Evolutionary conservation across 371 early-diverging fungal species (phyloP).

Genomic region (Mucor velutinosus): DNA sequence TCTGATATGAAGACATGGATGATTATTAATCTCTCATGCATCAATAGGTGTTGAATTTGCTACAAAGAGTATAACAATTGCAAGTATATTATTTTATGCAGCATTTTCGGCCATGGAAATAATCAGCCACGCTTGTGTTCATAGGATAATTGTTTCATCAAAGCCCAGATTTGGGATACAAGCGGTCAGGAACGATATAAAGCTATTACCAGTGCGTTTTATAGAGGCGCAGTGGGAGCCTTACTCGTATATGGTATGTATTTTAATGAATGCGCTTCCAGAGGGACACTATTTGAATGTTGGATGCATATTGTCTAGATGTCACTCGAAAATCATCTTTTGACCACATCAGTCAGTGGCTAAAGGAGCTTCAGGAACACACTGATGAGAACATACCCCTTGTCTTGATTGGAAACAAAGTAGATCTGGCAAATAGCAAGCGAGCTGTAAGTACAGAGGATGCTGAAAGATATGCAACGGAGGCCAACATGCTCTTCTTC

Average conservation of each 20-base stretch:
- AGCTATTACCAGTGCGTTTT: constrained; percentile 66
- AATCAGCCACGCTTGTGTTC: background rate
- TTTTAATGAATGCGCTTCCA: background rate
- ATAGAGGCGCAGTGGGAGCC: constrained; percentile 53
- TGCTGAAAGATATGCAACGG: constrained; percentile 79
- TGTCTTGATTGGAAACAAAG: constrained; percentile 98
- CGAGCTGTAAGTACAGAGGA: constrained; percentile 62
- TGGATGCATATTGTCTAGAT: constrained; percentile 51
- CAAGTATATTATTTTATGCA: background rate
- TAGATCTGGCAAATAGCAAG: constrained; percentile 83
- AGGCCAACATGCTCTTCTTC: constrained; percentile 80
- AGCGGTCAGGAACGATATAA: constrained; percentile 82
- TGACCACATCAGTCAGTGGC: constrained; percentile 90
- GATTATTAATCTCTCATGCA: background rate
- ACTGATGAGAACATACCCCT: constrained; percentile 91
- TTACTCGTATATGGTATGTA: constrained; percentile 45
- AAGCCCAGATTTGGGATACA: constrained; percentile 93
- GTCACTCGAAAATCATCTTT: constrained; percentile 96
- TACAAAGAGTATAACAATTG: constrained; percentile 52
- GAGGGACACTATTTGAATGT: too few species aligned
- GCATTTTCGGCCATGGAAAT: background rate
- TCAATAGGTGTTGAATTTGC: constrained; percentile 54
- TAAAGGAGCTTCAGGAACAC: constrained; percentile 96
- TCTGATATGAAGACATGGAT: background rate
- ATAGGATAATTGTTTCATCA: constrained; percentile 50